Evolutionary conservation across 176 grass and related monocot genomes (phyloP), one percentile per base, ranked within the genome.

Genomic region (Triticum monococcum): DNA sequence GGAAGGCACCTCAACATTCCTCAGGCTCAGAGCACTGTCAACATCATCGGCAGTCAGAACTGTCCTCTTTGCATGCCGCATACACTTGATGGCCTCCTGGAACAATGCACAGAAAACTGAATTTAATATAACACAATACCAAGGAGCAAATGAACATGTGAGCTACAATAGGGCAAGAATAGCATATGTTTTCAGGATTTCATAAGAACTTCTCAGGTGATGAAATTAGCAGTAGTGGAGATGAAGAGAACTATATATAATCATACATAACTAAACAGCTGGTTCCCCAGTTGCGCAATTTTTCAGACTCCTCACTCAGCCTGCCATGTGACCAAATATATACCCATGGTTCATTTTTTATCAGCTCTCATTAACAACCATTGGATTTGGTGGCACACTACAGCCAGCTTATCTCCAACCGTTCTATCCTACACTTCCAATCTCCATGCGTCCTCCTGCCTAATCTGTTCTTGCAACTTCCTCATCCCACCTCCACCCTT

Each of bases 21-120:
- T 91, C 3, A 98, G 94, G 83, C 87, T 91, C 28, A 98, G 97
- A 64, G 94, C 94, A 79, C 92, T 96, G 65, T 98, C 94, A 59
- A 98, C 90, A 79, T 98, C 96, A 5, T 96, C 96, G 0, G 88
- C 87, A 33, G 88, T 92, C 85, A 98, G 73, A 78, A 98, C 82
- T 67, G 90, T 94, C 75, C 93, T 87, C 68, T 96, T 98, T 45
- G 93, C 91, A 90, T 98, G 96, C 56, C 96, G 88, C 93, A 96
- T 96, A 86, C 96, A 98, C 78, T 96, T 98, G 57, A 98, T 94
- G 13, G 93, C 90, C 87, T 98, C 96, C 96, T 98, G 88, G 5
- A 77, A 56, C 17, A 85, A 40, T 65, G 20, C 77, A 80, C 37
- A 17, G 3, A 26, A 81, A 52, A 77, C 71, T 72, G 10, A 52